A percentile compares a stretch with the other conserved stretches of the same genome.
phyloP scores from a whole-genome alignment of 371 early-diverging fungal genomes.

The Chytridium lagenaria region DNA sequence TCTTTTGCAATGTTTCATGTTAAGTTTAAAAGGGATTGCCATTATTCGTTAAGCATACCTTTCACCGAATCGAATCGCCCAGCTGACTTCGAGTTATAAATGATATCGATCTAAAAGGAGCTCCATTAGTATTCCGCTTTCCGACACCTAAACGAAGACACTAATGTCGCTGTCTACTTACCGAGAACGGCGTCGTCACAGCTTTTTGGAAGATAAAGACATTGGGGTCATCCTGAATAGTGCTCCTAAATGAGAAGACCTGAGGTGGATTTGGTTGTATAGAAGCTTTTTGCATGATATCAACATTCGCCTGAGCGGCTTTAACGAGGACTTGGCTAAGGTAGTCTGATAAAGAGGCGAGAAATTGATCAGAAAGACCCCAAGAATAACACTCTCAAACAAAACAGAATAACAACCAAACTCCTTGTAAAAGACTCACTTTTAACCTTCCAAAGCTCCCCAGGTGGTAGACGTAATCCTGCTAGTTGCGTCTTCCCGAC shows the following conservation, averaged over 20 bases:
- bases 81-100: constrained; percentile 40
- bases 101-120: constrained; percentile 36
- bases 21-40: background rate
- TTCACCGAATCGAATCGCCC: background rate
- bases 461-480: constrained; percentile 18
- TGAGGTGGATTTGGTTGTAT: constrained; percentile 27
- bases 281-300: constrained; percentile 1
- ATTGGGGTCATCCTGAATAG: constrained; percentile 37
- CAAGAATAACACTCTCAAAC: background rate
- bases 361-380: background rate
- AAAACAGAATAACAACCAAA: background rate
- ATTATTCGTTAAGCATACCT: too few relatives aligned
- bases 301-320: constrained; percentile 22
- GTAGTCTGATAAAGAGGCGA: constrained; percentile 14
- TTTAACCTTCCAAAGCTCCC: constrained; percentile 39
- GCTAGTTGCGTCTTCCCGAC: constrained; percentile 25
- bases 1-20: background rate
- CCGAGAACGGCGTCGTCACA: constrained; percentile 45
- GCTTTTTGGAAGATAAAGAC: constrained; percentile 48
- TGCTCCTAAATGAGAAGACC: constrained; percentile 24
- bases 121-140: too few relatives aligned
- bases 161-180: background rate
- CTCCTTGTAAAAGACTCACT: constrained; percentile 12
- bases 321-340: constrained; percentile 9
- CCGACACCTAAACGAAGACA: too few relatives aligned